Percentiles rank a stretch among this genome's conserved stretches.
phyloP scores from a whole-genome alignment of 1,139 yeast genomes.

The Diutina scorzettiae region DNA sequence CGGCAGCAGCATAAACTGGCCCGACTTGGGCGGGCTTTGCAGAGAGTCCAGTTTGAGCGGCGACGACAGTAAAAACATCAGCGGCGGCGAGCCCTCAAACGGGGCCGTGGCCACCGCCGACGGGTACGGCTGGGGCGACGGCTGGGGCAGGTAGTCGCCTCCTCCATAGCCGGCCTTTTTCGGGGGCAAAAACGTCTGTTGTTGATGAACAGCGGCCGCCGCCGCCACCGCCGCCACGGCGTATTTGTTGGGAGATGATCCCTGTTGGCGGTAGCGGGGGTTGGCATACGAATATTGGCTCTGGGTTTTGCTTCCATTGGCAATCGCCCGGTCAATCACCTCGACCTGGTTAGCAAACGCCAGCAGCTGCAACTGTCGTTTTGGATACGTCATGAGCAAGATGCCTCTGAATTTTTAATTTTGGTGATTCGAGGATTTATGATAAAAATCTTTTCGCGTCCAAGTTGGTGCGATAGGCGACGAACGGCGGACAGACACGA shows the following conservation, averaged over 20 bases:
- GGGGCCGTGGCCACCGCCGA: not conserved
- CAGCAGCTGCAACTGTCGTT: conserved; percentile 17
- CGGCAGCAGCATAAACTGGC: not conserved
- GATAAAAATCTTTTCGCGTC: no score
- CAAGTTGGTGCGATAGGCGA: no score
- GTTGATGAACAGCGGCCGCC: conserved; percentile 2
- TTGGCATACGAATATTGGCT: not conserved
- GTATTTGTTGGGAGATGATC: not conserved
- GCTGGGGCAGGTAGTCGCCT: conserved; percentile 5
- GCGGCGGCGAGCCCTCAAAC: conserved; percentile 2
- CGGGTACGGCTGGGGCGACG: not conserved
- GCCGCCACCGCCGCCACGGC: conserved; percentile 6
- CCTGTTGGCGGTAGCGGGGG: conserved; percentile 1
- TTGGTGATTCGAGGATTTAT: no score
- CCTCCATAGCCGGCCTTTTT: not conserved
- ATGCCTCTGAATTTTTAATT: no score
- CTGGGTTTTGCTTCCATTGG: not conserved
- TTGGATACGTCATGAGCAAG: conserved; percentile 13
- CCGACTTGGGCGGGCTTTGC: not conserved
- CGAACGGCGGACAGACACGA: no score
- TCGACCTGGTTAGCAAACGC: conserved; percentile 25
- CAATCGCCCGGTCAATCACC: conserved; percentile 14
- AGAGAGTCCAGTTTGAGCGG: not conserved
- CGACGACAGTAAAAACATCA: not conserved
- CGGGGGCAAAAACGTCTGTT: not conserved